Base-by-base conservation (phyloP, 306 rosid species). In the Cucurbita maxima region DNA sequence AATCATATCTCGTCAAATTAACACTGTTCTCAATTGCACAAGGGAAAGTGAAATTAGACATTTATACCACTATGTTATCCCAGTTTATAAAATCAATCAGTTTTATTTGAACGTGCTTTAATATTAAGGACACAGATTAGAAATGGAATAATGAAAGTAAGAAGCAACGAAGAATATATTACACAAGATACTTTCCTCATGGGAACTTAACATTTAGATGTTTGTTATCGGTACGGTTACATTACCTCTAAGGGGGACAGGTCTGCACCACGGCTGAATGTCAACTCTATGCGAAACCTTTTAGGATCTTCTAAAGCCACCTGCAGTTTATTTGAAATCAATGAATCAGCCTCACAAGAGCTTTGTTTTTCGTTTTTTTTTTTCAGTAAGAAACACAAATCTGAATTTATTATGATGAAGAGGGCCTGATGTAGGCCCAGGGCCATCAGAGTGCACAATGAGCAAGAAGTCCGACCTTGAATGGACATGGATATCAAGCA, bases 221-320 rank as follows among this genome's bases (percentile, higher is more conserved):
- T 72, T 72, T 41, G 57, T 51, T 34, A 10, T 72, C 13, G 7
- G 4, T 1, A 55, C 51, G 75, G 15, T 71, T 72, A 71, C 69
- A 77, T 84, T 90, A 94, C 99, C 99, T 91, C 85, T 80, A 94
- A 75, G 16, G 97, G 96, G 58, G 91, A 89, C 76, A 94, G 86
- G 85, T 94, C 99, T 18, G 99, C 97, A 63, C 99, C 99, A 34
- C 97, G 95, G 83, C 99, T 94, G 69, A 84, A 94, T 45, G 97
- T 87, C 87, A 94, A 73, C 80, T 94, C 99, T 54, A 94, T 71
- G 19, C 97, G 96, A 80, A 85, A 91, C 83, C 88, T 83, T 84
- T 78, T 84, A 41, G 99, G 91, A 81, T 94, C 97, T 79, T 94
- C 97, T 76, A 89, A 78, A 69, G 91, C 79, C 61, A 91, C 97